phyloP scores from a whole-genome alignment of 176 grass and related monocot species.

The Oryza meridionalis region DNA sequence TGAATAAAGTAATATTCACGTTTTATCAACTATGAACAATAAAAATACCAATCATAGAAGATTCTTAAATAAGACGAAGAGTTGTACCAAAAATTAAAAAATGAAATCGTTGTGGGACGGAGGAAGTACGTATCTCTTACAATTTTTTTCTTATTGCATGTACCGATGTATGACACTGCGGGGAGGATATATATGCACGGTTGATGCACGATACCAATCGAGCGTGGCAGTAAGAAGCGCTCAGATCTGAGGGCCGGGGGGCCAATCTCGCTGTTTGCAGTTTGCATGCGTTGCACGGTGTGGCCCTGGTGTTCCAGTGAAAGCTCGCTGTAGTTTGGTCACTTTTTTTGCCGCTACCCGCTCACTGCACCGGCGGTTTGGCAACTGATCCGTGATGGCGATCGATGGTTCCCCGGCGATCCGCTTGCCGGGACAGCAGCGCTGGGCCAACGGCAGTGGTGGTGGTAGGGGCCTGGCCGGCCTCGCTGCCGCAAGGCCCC shows the following conservation, averaged over 20 bases:
- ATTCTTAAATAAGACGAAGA: no score
- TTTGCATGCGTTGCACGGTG: neutral
- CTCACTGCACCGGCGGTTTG: neutral
- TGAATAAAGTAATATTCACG: no score
- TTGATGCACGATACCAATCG: neutral
- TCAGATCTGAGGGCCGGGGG: neutral
- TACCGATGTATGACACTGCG: neutral
- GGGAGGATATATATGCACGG: neutral
- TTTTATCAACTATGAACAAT: no score
- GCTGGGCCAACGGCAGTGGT: neutral
- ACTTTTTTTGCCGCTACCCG: conserved; percentile 10
- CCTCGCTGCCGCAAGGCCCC: conserved; percentile 4
- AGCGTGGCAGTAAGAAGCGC: neutral
- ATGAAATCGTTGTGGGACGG: no score
- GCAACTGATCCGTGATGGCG: neutral
- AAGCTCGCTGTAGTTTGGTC: neutral
- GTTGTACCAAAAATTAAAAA: no score
- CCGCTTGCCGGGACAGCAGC: conserved; percentile 16
- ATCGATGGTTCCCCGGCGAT: conserved; percentile 1
- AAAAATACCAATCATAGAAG: no score
- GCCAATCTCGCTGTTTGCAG: no score
- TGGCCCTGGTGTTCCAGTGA: neutral
- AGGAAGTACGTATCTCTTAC: no score
- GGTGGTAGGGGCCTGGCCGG: conserved; percentile 4
- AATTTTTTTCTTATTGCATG: no score